A percentile compares a stretch with the other conserved stretches of the same genome.
Conservation (phyloP, 257 asterid species). For the Solanum lycopersicoides region DNA sequence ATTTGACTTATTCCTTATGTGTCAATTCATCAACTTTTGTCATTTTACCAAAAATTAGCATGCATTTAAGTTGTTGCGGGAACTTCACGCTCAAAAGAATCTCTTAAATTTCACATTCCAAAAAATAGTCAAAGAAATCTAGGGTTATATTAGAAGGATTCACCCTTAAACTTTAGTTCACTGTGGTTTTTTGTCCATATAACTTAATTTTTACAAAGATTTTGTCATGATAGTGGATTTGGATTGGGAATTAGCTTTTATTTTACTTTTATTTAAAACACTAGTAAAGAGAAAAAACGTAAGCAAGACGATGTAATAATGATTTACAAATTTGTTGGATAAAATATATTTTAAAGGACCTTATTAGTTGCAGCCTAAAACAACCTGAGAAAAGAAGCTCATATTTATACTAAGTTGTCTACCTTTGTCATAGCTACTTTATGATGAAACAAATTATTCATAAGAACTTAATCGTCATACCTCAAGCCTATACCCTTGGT, state of each 20-base stretch:
- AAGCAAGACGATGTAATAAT: not conserved
- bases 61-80: not conserved
- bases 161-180: not conserved
- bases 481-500: no score
- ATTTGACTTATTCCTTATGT: no score
- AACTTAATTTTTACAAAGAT: no score
- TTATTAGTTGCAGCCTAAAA: not conserved
- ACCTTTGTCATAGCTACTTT: not conserved
- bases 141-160: not conserved
- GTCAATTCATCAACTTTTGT: not conserved
- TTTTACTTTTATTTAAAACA: no score
- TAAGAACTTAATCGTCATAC: no score
- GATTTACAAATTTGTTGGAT: no score
- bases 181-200: not conserved
- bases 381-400: not conserved
- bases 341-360: not conserved
- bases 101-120: not conserved
- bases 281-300: no score
- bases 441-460: no score
- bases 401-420: not conserved
- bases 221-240: no score
- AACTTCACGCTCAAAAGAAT: not conserved
- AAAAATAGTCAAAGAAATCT: not conserved
- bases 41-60: not conserved
- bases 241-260: no score